Evolutionary conservation across 495 filamentous ascomycete genomes (phyloP).

Genomic region (Neurospora sp.): DNA sequence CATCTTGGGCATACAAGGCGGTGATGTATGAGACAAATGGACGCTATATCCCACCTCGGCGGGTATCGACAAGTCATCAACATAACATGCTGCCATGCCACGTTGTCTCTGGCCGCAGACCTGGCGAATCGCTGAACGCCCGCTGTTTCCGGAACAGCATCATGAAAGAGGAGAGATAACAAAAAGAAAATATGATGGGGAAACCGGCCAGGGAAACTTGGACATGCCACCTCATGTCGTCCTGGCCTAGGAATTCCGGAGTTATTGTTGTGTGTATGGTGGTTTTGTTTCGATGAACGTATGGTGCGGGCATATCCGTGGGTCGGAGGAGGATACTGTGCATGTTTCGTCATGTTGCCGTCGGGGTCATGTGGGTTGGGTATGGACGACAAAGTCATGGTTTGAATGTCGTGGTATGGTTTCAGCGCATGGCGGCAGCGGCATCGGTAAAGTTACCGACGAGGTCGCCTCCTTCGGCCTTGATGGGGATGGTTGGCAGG

Average conservation of each 20-base stretch:
- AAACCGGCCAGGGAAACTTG: background rate
- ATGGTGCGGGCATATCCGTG: background rate
- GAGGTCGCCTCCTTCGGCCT: slow-evolving; percentile 34
- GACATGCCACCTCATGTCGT: background rate
- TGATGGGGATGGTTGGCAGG: slow-evolving; percentile 22
- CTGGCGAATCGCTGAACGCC: slow-evolving; percentile 5
- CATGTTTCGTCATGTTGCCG: background rate
- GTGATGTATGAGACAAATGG: slow-evolving; percentile 7
- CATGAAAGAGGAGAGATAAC: background rate
- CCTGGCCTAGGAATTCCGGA: background rate
- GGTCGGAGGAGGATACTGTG: background rate
- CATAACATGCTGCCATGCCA: slow-evolving; percentile 10
- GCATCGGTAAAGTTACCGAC: slow-evolving; percentile 44
- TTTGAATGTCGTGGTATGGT: background rate
- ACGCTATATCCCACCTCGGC: slow-evolving; percentile 9
- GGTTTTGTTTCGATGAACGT: background rate
- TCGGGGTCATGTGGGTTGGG: background rate
- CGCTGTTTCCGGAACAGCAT: background rate
- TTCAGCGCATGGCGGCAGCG: slow-evolving; percentile 31
- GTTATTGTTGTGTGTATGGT: background rate
- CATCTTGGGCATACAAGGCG: background rate
- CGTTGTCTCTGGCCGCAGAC: slow-evolving; percentile 9
- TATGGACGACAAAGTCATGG: background rate
- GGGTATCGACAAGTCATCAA: slow-evolving; percentile 17
- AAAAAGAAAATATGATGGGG: background rate